Conservation (phyloP, 306 rosid species). For the Corylus avellana region DNA sequence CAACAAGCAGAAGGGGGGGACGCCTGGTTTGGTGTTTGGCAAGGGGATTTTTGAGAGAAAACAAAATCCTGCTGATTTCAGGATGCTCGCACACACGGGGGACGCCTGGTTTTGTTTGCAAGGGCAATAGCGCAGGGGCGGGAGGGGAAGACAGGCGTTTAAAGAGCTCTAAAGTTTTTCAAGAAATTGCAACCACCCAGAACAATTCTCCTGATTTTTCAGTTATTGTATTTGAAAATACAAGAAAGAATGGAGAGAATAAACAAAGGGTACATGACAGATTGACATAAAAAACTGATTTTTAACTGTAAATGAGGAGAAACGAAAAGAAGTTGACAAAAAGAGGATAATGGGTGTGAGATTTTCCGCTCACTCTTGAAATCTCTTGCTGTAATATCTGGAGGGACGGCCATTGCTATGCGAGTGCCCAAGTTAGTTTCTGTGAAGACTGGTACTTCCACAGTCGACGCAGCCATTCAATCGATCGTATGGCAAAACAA, state of each 20-base stretch:
- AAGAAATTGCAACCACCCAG: neutral
- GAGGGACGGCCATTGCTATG: conserved; percentile 57
- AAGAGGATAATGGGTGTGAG: neutral
- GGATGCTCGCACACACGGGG: too few relatives aligned
- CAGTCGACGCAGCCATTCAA: conserved; percentile 23
- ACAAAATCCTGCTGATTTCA: too few relatives aligned
- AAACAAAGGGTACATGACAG: neutral
- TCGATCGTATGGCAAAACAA: neutral
- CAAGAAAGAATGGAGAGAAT: neutral
- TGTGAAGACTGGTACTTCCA: conserved; percentile 57
- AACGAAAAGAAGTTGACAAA: neutral
- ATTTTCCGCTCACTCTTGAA: conserved; percentile 59
- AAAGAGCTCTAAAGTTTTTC: neutral
- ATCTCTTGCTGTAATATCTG: conserved; percentile 47
- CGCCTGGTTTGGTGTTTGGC: too few relatives aligned
- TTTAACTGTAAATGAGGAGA: neutral
- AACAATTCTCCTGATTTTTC: neutral
- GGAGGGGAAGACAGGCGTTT: too few relatives aligned
- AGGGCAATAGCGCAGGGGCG: too few relatives aligned
- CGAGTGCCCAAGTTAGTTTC: conserved; percentile 72
- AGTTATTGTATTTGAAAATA: neutral
- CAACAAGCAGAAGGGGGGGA: too few relatives aligned
- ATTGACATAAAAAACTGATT: neutral
- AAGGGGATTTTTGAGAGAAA: too few relatives aligned
- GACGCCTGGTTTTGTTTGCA: too few relatives aligned